Conservation (phyloP, 208 protist genomes). For the Herpetomonas tarakana region DNA sequence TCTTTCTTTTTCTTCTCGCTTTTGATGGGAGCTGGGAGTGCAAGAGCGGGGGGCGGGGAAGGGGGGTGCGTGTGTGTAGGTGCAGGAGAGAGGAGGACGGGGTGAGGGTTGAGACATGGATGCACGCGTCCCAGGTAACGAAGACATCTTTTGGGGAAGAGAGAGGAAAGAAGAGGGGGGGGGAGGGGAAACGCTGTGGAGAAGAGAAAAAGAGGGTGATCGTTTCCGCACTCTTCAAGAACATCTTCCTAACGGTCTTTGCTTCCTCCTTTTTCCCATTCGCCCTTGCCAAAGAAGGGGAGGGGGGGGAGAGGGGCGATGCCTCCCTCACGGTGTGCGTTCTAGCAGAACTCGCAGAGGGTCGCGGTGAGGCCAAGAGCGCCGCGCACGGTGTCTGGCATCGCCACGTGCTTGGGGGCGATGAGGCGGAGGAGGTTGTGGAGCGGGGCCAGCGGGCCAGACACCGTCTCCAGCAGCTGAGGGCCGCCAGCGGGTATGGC, state of each 20-base stretch:
- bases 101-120: not conserved
- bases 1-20: no score
- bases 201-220: conserved; percentile 3
- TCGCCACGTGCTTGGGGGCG: conserved; percentile 60
- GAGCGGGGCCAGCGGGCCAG: conserved; percentile 65
- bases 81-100: not conserved
- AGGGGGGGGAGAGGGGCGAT: not conserved
- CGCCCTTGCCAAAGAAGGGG: not conserved
- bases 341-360: conserved; percentile 86
- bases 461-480: conserved; percentile 63
- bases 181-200: not conserved
- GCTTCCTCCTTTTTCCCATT: no score
- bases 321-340: not conserved
- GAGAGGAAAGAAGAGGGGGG: conserved; percentile 6
- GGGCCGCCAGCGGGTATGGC: conserved; percentile 76
- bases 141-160: conserved; percentile 2
- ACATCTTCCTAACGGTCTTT: no score
- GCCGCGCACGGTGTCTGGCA: conserved; percentile 73
- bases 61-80: no score
- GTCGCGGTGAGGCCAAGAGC: conserved; percentile 71
- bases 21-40: no score
- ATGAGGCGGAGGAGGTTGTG: conserved; percentile 67
- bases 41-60: no score
- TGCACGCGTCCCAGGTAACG: no score
- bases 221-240: not conserved